Base-by-base conservation (phyloP, 129 eudicot species). In the Mikania micrantha region DNA sequence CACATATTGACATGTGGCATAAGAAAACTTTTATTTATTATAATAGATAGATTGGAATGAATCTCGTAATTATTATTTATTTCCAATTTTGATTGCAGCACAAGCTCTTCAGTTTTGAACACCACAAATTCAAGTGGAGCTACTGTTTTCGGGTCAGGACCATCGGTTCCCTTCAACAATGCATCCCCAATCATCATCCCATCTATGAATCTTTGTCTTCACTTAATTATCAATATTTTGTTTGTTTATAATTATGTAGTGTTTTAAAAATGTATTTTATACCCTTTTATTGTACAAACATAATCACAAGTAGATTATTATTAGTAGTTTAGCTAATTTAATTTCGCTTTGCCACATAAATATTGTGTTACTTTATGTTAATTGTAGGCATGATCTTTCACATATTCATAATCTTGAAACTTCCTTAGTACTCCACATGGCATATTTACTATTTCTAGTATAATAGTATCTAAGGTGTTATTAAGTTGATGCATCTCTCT, bases 71-170 rank as follows among this genome's bases (percentile, higher is more conserved):
- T 2, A 60, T 35, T 9, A 47, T 9, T 39, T 36, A 2, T 31
- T 66, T 47, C 16, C 29, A 7, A 6, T 2, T 59, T 59, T 7
- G 24, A 60, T 35, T 81, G 92, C 92, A 93, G 98, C 90, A 88
- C 96, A 22, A 93, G 82, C 72, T 78, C 96, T 27, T 84, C 98
- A 2, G 74, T 93, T 40, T 74, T 93, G 54, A 90, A 93, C 71
- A 86, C 86, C 16, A 87, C 86, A 29, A 88, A 88, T 77, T 83
- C 91, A 75, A 93, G 60, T 45, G 90, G 95, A n/a, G 79, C 96
- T 22, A 80, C 88, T 52, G 83, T 93, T 69, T 93, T 86, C 64
- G 96, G 98, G 27, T 86, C 87, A 2, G 92, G 95, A 63, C 96
- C 96, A 9, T 39, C 78, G 5, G 77, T 77, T 25, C 95, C 95